Evolutionary conservation across 805 yeast species (phyloP).

Genomic region (Kuraishia ogatae): DNA sequence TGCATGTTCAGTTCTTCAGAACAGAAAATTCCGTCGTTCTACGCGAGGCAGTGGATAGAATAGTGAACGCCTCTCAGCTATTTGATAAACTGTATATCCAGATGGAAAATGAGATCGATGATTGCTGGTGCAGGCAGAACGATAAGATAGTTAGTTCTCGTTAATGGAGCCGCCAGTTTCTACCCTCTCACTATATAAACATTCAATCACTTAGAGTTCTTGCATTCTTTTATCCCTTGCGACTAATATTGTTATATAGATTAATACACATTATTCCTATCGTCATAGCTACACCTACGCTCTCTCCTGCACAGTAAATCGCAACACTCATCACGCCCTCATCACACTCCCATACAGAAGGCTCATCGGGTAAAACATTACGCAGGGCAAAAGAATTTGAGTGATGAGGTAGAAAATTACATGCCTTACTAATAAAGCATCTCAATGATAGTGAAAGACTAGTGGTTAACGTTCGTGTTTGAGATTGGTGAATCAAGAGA

Average conservation of each 20-base stretch:
- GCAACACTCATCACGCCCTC: too few relatives aligned
- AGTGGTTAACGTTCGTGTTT: too few relatives aligned
- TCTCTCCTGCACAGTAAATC: neutral
- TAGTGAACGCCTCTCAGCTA: constrained; percentile 12
- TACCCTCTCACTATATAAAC: neutral
- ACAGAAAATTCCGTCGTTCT: constrained; percentile 21
- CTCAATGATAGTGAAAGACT: neutral
- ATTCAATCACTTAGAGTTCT: neutral
- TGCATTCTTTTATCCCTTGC: neutral
- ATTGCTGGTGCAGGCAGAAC: constrained; percentile 25
- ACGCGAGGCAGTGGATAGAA: constrained; percentile 17
- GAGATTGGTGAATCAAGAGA: too few relatives aligned
- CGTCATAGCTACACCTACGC: too few relatives aligned
- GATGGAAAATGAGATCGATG: constrained; percentile 28
- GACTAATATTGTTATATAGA: neutral
- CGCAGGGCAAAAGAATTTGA: neutral
- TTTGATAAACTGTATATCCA: constrained; percentile 21
- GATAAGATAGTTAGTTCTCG: neutral
- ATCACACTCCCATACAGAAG: too few relatives aligned
- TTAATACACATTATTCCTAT: neutral
- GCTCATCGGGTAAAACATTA: neutral
- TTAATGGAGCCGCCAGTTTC: neutral
- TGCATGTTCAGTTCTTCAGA: constrained; percentile 66
- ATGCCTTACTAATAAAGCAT: neutral
- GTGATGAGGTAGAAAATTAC: neutral